Conservation (phyloP, 495 filamentous ascomycete genomes). For the Hypoxylon lienhwacheense region DNA sequence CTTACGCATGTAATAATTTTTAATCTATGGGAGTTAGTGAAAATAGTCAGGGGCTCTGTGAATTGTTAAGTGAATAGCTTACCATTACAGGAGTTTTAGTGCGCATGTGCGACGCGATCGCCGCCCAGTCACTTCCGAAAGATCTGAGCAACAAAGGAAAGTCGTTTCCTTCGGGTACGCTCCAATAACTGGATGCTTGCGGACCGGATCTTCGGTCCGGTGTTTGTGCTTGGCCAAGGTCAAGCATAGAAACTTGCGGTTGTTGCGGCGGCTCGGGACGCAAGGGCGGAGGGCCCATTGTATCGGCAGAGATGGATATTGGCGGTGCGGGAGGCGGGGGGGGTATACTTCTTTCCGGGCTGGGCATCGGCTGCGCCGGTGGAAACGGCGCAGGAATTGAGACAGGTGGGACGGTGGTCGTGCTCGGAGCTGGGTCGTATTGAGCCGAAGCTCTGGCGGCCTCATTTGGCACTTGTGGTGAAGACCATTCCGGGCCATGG, state of each 20-base stretch:
- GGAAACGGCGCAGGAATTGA: slow-evolving; percentile 46
- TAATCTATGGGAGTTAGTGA: slow-evolving; percentile 64
- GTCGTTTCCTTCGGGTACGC: slow-evolving; percentile 83
- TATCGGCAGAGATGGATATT: slow-evolving; percentile 45
- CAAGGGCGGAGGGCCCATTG: slow-evolving; percentile 53
- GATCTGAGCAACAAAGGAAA: slow-evolving; percentile 75
- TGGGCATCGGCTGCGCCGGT: slow-evolving; percentile 40
- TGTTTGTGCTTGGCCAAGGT: slow-evolving; percentile 43
- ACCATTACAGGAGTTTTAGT: slow-evolving; percentile 96
- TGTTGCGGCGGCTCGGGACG: slow-evolving; percentile 51
- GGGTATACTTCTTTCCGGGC: slow-evolving; percentile 41
- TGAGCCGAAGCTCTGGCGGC: slow-evolving; percentile 34
- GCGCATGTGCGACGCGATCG: slow-evolving; percentile 83
- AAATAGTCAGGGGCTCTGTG: slow-evolving; percentile 7
- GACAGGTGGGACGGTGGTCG: slow-evolving; percentile 27
- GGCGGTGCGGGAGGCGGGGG: slow-evolving; percentile 35
- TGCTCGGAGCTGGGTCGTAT: slow-evolving; percentile 42
- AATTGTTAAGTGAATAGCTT: slow-evolving; percentile 35
- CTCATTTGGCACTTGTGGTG: slow-evolving; percentile 41
- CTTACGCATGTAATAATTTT: slow-evolving; percentile 84
- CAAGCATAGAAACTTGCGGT: slow-evolving; percentile 45
- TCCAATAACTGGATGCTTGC: slow-evolving; percentile 92
- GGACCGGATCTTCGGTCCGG: slow-evolving; percentile 54
- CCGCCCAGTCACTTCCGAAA: slow-evolving; percentile 86
- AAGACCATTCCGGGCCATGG: slow-evolving; percentile 45